Base-by-base conservation (phyloP, 1,284 basidiomycete species). In the Tylopilus orsonianus region DNA sequence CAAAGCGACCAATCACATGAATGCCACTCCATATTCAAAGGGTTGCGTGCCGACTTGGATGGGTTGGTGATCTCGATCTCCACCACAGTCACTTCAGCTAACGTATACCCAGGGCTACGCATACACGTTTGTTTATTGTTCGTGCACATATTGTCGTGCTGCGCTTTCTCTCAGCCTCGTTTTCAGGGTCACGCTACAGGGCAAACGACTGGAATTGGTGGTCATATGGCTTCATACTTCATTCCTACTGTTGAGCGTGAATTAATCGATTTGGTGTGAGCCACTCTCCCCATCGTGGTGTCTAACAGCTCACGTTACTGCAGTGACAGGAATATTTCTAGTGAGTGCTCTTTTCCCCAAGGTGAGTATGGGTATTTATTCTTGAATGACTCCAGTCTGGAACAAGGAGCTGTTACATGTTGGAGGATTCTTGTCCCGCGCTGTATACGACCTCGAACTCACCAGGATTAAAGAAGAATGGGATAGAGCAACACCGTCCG, bases 241-340 rank as follows among this genome's bases (percentile, higher is more conserved):
- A 96, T 99, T 50, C 93, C 93, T 2, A 99, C 95, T 0, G 94
- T 99, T 1, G 95, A 98, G 68, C 81, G 95, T 52, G 95, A 98
- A 70, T 90, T 90, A 0, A 87, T 97, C 50, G 94, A 97, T 69
- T 70, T 93, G 8, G 83, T 90, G 82, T 90, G 65, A 68, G 82
- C 67, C 9, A 10, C 9, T 34, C 8, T 13, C 4, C 16, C 36
- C 26, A 3, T 10, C 0, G 0, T 27, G 7, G 14, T 6, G 3
- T 6, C 2, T 10, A 23, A 8, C 1, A 44, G n/a, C 34, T 50
- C 13, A 46, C 18, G 7, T 0, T 14, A 43, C 14, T 0, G 5
- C 44, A 88, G 85, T 57, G 86, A 91, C 65, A 80, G 80, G 19
- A 83, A 87, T 60, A 79, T 87, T 16, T 79, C 83, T 22, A 68